These are phyloP conservation scores for Aristolochia fimbriata DNA, from an alignment of 164 flowering plant genomes.

Conservation along the genomic window DNA sequence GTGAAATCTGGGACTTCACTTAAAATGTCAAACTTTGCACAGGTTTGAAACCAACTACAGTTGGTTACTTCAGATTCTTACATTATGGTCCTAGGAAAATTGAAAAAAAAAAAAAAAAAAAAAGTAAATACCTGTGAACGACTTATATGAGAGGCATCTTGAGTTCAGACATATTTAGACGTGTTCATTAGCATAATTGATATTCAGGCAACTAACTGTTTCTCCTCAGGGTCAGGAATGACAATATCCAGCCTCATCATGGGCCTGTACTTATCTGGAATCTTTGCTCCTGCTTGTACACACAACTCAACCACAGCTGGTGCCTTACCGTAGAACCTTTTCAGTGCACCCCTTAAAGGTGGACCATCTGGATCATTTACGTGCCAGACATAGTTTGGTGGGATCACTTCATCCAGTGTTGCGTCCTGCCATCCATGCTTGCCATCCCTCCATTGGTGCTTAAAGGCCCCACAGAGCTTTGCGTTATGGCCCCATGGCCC, in stretches of 20 bases:
- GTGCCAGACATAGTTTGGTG: constrained; percentile 89
- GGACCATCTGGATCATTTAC: constrained; percentile 63
- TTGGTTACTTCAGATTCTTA: too few relatives aligned
- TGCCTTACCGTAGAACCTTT: constrained; percentile 79
- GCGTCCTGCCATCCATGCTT: constrained; percentile 99
- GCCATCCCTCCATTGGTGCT: constrained; percentile 97
- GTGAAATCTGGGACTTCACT: too few relatives aligned
- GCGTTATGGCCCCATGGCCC: constrained; percentile 97
- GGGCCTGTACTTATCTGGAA: constrained; percentile 58
- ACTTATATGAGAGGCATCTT: too few relatives aligned
- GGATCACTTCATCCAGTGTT: constrained; percentile 67
- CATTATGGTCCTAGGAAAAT: too few relatives aligned
- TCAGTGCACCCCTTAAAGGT: constrained; percentile 49
- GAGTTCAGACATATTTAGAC: too few relatives aligned
- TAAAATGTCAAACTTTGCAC: too few relatives aligned
- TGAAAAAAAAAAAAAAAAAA: too few relatives aligned
- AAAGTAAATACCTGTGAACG: too few relatives aligned
- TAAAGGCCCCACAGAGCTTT: constrained; percentile 84
- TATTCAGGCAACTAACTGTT: constrained; percentile 43
- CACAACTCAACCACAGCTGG: constrained; percentile 92
- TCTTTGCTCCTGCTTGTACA: constrained; percentile 68
- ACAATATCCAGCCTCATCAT: constrained; percentile 97
- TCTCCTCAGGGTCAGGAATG: constrained; percentile 70
- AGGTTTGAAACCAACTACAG: too few relatives aligned
- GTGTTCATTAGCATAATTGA: background rate